phyloP scores from a whole-genome alignment of 345 rosid species.

The Heritiera fomes region DNA sequence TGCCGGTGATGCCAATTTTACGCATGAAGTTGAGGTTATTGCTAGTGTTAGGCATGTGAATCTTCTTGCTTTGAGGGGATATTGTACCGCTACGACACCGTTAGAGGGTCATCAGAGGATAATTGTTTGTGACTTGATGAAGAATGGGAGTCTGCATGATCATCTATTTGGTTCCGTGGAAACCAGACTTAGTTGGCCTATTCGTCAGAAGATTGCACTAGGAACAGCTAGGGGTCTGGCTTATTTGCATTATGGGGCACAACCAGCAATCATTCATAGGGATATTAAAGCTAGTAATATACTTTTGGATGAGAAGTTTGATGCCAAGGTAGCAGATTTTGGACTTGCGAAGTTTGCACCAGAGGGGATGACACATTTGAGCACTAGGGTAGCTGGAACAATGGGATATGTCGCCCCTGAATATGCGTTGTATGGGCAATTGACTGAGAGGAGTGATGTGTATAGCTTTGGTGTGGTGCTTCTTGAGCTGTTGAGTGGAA shows the following conservation, averaged over 20 bases:
- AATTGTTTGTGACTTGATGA: slow-evolving; percentile 80
- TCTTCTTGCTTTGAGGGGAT: slow-evolving; percentile 78
- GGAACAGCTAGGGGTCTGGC: slow-evolving; percentile 90
- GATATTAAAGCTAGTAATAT: slow-evolving; percentile 88
- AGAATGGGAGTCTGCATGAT: slow-evolving; percentile 79
- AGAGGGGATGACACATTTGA: slow-evolving; percentile 81
- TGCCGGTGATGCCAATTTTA: slow-evolving; percentile 60
- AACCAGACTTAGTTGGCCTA: slow-evolving; percentile 68
- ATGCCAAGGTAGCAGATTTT: slow-evolving; percentile 78
- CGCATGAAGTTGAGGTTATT: slow-evolving; percentile 86
- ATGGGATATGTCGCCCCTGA: slow-evolving; percentile 97
- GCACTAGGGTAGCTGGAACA: slow-evolving; percentile 90
- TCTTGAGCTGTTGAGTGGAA: slow-evolving; percentile 85
- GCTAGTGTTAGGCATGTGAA: slow-evolving; percentile 88
- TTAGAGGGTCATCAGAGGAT: slow-evolving; percentile 94
- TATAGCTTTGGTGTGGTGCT: slow-evolving; percentile 90
- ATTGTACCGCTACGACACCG: slow-evolving; percentile 77
- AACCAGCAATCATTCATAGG: slow-evolving; percentile 73
- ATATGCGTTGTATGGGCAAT: slow-evolving; percentile 84
- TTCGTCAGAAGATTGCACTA: slow-evolving; percentile 74
- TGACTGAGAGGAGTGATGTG: slow-evolving; percentile 87
- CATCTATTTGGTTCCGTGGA: slow-evolving; percentile 61
- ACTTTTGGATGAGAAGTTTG: slow-evolving; percentile 80
- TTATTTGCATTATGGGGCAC: slow-evolving; percentile 83
- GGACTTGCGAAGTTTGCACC: slow-evolving; percentile 88